A percentile compares a stretch with the other conserved stretches of the same genome.
Conservation (phyloP, 345 rosid species). For the Pistacia atlantica region DNA sequence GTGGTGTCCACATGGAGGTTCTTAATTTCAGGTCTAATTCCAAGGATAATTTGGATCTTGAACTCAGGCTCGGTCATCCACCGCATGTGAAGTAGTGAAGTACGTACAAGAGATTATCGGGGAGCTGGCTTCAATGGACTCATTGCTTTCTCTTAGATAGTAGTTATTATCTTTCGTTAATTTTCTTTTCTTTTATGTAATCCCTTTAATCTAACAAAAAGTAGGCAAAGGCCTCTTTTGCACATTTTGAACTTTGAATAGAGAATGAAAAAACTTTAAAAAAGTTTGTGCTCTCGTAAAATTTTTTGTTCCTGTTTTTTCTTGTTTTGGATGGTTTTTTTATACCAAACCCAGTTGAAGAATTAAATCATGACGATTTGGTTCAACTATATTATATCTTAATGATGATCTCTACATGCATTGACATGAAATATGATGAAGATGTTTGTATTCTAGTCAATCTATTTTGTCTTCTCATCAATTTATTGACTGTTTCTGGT, state of each 20-base stretch:
- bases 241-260: conserved; percentile 5
- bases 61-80: conserved; percentile 82
- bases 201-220: neutral
- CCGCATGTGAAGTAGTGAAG: conserved; percentile 45
- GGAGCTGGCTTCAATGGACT: neutral
- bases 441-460: neutral
- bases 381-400: neutral
- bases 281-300: neutral
- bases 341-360: neutral
- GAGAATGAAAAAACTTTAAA: neutral
- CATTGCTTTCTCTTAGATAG: neutral
- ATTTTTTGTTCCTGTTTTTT: neutral
- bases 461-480: neutral
- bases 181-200: neutral
- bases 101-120: neutral
- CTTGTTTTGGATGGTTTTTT: neutral
- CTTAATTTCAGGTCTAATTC: conserved; percentile 33
- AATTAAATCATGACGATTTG: neutral
- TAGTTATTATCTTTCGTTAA: neutral
- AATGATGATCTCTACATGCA: neutral
- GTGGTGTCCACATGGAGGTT: conserved; percentile 32
- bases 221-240: neutral
- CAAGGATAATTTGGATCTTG: conserved; percentile 77
- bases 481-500: neutral
- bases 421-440: neutral